Conservation (phyloP, 495 filamentous ascomycete genomes). For the Penicillium egyptiacum region DNA sequence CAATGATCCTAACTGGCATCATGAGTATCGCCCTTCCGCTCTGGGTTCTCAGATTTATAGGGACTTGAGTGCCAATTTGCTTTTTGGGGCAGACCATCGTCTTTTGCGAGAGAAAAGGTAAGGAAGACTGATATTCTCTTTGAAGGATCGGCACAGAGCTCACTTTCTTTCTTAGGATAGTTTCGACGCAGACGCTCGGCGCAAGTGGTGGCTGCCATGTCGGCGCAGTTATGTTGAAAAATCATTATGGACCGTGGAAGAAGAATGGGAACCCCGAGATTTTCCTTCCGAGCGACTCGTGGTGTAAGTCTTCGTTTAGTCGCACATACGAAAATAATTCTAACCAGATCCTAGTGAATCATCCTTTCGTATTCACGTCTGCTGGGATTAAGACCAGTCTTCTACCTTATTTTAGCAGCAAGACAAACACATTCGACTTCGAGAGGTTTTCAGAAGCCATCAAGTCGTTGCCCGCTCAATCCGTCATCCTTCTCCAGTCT, state of each 20-base stretch:
- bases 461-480: slow-evolving; percentile 15
- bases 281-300: slow-evolving; percentile 18
- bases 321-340: background rate
- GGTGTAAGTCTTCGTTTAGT: slow-evolving; percentile 4
- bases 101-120: slow-evolving; percentile 20
- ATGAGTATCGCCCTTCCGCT: slow-evolving; percentile 18
- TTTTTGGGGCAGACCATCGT: slow-evolving; percentile 19
- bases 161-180: slow-evolving; percentile 1
- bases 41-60: slow-evolving; percentile 16
- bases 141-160: background rate
- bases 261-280: slow-evolving; percentile 7
- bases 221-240: slow-evolving; percentile 12
- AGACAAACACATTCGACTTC: slow-evolving; percentile 20
- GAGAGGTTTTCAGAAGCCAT: slow-evolving; percentile 8
- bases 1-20: slow-evolving; percentile 20
- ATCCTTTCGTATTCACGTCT: slow-evolving; percentile 12
- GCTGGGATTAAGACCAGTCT: slow-evolving; percentile 15
- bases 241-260: slow-evolving; percentile 22
- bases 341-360: slow-evolving; percentile 10
- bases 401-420: slow-evolving; percentile 17
- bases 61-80: slow-evolving; percentile 12
- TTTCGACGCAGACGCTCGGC: slow-evolving; percentile 18
- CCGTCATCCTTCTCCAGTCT: slow-evolving; percentile 20
- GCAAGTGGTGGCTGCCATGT: slow-evolving; percentile 20
- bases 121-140: background rate